Base-by-base conservation (phyloP, 2,329 filamentous ascomycete species). In the Ceratocystis eucalypticola region DNA sequence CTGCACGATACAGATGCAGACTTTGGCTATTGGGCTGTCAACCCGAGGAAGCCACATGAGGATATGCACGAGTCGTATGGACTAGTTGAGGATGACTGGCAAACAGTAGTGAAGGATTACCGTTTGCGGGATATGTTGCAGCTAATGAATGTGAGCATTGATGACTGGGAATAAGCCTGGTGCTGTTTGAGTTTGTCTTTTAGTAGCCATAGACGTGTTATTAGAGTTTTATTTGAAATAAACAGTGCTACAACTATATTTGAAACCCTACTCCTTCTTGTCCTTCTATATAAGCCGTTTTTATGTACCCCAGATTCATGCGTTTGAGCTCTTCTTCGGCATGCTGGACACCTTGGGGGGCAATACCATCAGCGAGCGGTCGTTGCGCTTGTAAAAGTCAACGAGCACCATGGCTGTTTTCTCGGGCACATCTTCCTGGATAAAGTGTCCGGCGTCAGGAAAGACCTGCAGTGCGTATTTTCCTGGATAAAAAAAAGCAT, bases 381-480 rank as follows among this genome's bases (percentile, higher is more conserved):
- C 93, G 73, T 99, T 99, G 65, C 94, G 81, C 70, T 87, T 88
- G 73, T 94, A 93, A 73, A 99, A 97, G 73, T 99, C 94, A 1
- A 88, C 89, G 64, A 97, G 78, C 7, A 91, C 82, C 71, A 88
- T 80, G 0, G 94, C 94, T 55, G 88, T 95, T 79, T 93, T 95
- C 72, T 91, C 88, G 0, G 94, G 92, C 62, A 93, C 82, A 74
- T 99, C 94, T 75, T 99, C 94, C 70, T 99, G 94, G 66, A 99
- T 85, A 72, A 99, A 99, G 75, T 99, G 94, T 0, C 94, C 94
- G 1, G 94, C 91, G 74, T 96, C 90, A 0, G 94, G 92, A 71
- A 97, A 89, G 5, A 99, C 92, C 71, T 96, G 89, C 59, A 99
- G 79, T 67, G 96, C 91, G 73, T 97, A 99, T 80, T 97, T 97